These are phyloP conservation scores for Pestalotiopsis sp. DNA, from an alignment of 2,329 filamentous ascomycete species.

Conservation along the genomic window DNA sequence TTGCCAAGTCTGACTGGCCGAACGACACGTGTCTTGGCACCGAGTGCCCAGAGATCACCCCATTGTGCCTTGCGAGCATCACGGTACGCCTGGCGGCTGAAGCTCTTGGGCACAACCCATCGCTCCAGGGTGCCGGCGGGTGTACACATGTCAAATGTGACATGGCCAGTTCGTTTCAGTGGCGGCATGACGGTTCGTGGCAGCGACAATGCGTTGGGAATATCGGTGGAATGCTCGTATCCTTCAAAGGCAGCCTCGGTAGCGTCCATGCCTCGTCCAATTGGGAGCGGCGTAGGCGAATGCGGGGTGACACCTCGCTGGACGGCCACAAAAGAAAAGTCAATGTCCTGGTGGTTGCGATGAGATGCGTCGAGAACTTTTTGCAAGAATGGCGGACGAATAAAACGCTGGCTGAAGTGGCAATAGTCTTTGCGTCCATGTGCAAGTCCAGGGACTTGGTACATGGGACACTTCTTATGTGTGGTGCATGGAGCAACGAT, in stretches of 20 bases:
- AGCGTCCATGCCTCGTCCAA: constrained; percentile 53
- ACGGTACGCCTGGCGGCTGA: constrained; percentile 80
- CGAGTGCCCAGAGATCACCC: constrained; percentile 95
- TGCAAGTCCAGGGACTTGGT: constrained; percentile 68
- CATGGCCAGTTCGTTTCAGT: constrained; percentile 85
- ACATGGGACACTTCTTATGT: constrained; percentile 88
- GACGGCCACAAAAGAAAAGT: constrained; percentile 87
- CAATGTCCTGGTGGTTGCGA: constrained; percentile 85
- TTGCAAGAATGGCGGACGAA: constrained; percentile 81
- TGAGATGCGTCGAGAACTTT: constrained; percentile 68
- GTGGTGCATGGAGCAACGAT: constrained; percentile 84
- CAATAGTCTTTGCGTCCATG: constrained; percentile 86
- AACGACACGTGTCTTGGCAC: constrained; percentile 79
- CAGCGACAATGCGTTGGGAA: constrained; percentile 65
- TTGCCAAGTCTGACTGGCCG: constrained; percentile 64
- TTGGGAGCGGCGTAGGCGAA: constrained; percentile 11
- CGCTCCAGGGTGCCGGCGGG: constrained; percentile 83
- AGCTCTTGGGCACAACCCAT: constrained; percentile 88
- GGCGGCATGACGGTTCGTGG: constrained; percentile 80
- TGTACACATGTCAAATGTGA: constrained; percentile 90
- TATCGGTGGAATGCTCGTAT: constrained; percentile 56
- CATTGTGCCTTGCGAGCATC: constrained; percentile 88
- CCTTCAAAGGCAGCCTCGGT: constrained; percentile 72
- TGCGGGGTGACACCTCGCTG: constrained; percentile 69
- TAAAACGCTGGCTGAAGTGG: constrained; percentile 86